Conservation (phyloP, 176 grass and related monocot species). For the Pontederia crassipes region DNA sequence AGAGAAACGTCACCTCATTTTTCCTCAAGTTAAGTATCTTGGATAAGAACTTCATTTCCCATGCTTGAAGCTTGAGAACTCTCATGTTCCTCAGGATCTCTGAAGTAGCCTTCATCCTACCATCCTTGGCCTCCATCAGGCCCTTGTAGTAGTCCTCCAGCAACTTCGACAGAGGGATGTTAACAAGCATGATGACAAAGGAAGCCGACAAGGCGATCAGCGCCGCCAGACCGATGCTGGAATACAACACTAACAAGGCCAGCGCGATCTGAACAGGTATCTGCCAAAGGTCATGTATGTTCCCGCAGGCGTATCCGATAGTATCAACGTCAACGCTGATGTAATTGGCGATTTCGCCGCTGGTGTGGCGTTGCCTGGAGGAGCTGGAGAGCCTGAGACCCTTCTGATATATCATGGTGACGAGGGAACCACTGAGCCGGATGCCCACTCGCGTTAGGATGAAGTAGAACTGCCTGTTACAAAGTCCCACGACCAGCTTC, state of each 20-base stretch:
- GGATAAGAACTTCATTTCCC: slow-evolving; percentile 89
- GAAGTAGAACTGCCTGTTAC: neutral
- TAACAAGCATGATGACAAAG: neutral
- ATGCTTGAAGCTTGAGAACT: slow-evolving; percentile 75
- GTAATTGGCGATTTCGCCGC: slow-evolving; percentile 7
- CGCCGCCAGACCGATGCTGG: neutral
- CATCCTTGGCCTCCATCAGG: slow-evolving; percentile 65
- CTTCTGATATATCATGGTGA: slow-evolving; percentile 5
- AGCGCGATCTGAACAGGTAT: neutral
- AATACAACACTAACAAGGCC: slow-evolving; percentile 11
- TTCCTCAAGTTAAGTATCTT: slow-evolving; percentile 64
- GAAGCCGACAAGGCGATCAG: neutral
- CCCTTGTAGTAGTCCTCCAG: slow-evolving; percentile 58
- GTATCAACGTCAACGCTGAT: neutral
- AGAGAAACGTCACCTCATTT: slow-evolving; percentile 50
- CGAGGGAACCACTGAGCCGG: neutral
- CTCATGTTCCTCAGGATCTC: slow-evolving; percentile 85
- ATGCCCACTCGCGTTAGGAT: neutral
- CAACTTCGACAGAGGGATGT: slow-evolving; percentile 11
- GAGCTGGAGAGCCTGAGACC: slow-evolving; percentile 8
- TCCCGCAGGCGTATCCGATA: neutral
- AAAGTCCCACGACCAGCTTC: neutral
- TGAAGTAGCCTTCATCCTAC: slow-evolving; percentile 69
- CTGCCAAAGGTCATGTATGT: neutral
- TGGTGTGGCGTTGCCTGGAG: neutral